Conservation (phyloP, 352 stramenopile genomes). For the Globisporangium echinulatum region DNA sequence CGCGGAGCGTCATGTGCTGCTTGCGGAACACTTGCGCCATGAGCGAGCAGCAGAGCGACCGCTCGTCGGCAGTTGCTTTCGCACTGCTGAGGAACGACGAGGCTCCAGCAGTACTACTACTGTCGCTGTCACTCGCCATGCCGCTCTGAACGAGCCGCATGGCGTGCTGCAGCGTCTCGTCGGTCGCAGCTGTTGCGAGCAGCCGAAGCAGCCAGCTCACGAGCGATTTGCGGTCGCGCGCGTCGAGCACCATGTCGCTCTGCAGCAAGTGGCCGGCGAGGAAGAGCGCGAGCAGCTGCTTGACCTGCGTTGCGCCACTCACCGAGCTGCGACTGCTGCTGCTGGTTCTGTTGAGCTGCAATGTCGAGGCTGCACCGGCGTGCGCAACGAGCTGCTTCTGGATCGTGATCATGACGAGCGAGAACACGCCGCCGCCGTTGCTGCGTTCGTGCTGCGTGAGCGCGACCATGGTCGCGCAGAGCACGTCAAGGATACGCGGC, state of each 20-base stretch:
- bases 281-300: slow-evolving; percentile 79
- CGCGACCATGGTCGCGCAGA: slow-evolving; percentile 66
- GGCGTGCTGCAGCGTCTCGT: slow-evolving; percentile 61
- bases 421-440: slow-evolving; percentile 34
- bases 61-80: slow-evolving; percentile 10
- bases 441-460: slow-evolving; percentile 51
- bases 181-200: slow-evolving; percentile 46
- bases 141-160: slow-evolving; percentile 50
- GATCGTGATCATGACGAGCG: slow-evolving; percentile 80
- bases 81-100: slow-evolving; percentile 6
- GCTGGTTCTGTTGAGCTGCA: slow-evolving; percentile 12
- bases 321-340: slow-evolving; percentile 10
- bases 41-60: slow-evolving; percentile 7
- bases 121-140: slow-evolving; percentile 14
- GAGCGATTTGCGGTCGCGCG: slow-evolving; percentile 50
- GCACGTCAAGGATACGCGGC: slow-evolving; percentile 47
- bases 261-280: slow-evolving; percentile 59
- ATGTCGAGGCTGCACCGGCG: slow-evolving; percentile 8
- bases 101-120: too few relatives aligned
- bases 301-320: slow-evolving; percentile 33
- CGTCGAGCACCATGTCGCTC: slow-evolving; percentile 43
- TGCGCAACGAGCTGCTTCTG: slow-evolving; percentile 71
- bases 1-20: slow-evolving; percentile 28
- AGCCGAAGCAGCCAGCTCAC: slow-evolving; percentile 64
- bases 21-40: slow-evolving; percentile 44